Evolutionary conservation across 2,329 filamentous ascomycete genomes (phyloP).

Genomic region (Colletotrichum gigasporum): DNA sequence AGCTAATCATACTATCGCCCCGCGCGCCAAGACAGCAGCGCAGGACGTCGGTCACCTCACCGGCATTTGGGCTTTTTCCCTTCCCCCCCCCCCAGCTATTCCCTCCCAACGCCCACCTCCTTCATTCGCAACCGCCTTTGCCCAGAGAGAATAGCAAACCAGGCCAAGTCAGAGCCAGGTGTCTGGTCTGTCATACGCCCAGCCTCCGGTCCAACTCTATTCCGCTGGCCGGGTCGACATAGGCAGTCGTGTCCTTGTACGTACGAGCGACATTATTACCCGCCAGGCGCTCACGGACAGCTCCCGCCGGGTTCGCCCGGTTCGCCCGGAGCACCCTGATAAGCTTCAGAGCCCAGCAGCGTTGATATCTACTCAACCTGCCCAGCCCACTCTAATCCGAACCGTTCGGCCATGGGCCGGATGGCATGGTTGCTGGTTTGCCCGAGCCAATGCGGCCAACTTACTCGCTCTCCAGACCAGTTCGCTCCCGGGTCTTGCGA

Average conservation of each 20-base stretch:
- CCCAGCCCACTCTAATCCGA: neutral
- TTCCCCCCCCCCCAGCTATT: no score
- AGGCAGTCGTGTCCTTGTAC: no score
- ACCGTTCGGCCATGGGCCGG: neutral
- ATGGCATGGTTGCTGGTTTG: neutral
- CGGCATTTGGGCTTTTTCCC: neutral
- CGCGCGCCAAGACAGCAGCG: slow-evolving; percentile 24
- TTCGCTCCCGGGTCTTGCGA: neutral
- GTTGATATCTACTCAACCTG: no score
- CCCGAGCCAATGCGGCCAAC: neutral
- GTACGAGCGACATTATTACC: neutral
- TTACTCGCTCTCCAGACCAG: neutral
- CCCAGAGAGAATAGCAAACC: no score
- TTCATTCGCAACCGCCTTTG: neutral
- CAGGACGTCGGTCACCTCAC: neutral
- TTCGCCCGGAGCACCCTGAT: neutral
- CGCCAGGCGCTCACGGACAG: neutral
- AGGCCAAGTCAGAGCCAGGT: neutral
- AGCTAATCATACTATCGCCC: slow-evolving; percentile 9
- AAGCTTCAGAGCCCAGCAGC: neutral
- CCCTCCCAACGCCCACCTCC: no score
- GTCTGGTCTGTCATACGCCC: neutral
- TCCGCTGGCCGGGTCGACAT: neutral
- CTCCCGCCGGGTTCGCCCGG: neutral
- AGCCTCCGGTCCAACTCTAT: slow-evolving; percentile 8